A percentile compares a stretch with the other conserved stretches of the same genome.
Conservation (phyloP, 2,329 filamentous ascomycete species). For the Phialophora verrucosa region DNA sequence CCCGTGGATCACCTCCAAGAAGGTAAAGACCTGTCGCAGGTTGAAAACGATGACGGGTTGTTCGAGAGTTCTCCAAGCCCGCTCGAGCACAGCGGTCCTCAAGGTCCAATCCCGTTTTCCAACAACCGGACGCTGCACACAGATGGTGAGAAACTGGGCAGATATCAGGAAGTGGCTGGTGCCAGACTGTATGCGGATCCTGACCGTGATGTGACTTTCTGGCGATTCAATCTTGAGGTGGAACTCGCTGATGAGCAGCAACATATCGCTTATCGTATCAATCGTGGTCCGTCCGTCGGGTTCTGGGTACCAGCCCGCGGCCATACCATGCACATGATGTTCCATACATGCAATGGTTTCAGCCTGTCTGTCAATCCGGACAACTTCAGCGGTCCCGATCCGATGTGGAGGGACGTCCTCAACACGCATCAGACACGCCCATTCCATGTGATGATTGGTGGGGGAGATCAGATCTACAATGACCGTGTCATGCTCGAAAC, state of each 20-base stretch:
- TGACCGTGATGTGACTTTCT: slow-evolving; percentile 90
- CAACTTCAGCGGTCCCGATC: slow-evolving; percentile 87
- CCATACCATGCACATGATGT: slow-evolving; percentile 98
- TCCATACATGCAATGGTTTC: slow-evolving; percentile 97
- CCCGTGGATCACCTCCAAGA: slow-evolving; percentile 86
- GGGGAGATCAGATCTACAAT: slow-evolving; percentile 96
- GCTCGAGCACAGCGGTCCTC: slow-evolving; percentile 48
- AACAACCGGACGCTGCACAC: slow-evolving; percentile 52
- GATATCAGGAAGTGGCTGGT: slow-evolving; percentile 82
- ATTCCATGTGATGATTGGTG: slow-evolving; percentile 98
- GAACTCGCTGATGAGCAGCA: slow-evolving; percentile 79
- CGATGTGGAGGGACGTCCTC: slow-evolving; percentile 93
- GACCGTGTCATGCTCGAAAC: slow-evolving; percentile 80
- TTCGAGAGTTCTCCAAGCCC: slow-evolving; percentile 69
- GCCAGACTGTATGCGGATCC: slow-evolving; percentile 81
- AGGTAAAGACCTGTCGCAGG: slow-evolving; percentile 74
- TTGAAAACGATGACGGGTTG: slow-evolving; percentile 81
- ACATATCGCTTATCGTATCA: slow-evolving; percentile 93
- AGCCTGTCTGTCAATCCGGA: slow-evolving; percentile 77
- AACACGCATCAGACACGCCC: slow-evolving; percentile 89
- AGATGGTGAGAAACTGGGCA: slow-evolving; percentile 81
- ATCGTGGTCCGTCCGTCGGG: slow-evolving; percentile 81
- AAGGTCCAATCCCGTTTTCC: slow-evolving; percentile 47
- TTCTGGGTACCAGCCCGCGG: slow-evolving; percentile 92
- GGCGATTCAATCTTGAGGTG: slow-evolving; percentile 94